Conservation (phyloP, 805 yeast species). For the Teunomyces pallodes region DNA sequence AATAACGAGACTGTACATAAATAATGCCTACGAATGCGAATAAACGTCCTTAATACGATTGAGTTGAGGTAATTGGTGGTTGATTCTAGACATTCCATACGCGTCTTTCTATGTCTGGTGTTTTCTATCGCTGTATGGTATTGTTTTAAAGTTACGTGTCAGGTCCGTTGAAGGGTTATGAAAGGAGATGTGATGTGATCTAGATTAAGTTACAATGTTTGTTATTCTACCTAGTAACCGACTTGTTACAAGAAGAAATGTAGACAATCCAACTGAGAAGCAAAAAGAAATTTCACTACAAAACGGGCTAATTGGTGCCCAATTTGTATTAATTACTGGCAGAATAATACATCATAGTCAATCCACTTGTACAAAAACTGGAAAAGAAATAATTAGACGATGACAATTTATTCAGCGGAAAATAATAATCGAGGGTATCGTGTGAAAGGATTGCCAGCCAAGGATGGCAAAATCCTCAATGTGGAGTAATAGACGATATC, state of each 20-base stretch:
- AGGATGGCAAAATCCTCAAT: background rate
- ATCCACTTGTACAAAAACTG: background rate
- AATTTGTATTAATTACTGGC: slow-evolving; percentile 2
- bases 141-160: background rate
- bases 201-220: background rate
- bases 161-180: background rate
- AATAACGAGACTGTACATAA: too few species aligned
- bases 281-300: background rate
- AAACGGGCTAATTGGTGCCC: background rate
- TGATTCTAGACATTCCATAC: background rate
- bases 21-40: too few species aligned
- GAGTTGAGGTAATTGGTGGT: background rate
- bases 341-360: background rate
- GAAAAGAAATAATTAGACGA: slow-evolving; percentile 3
- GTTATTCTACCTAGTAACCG: background rate
- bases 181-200: background rate
- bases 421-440: background rate
- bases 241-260: background rate
- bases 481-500: background rate
- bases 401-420: background rate
- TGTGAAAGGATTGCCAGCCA: background rate
- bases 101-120: background rate
- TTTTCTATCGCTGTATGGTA: background rate
- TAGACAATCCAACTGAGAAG: background rate
- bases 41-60: too few species aligned